Conservation (phyloP, 2,329 filamentous ascomycete genomes). For the Colletotrichum sojae region DNA sequence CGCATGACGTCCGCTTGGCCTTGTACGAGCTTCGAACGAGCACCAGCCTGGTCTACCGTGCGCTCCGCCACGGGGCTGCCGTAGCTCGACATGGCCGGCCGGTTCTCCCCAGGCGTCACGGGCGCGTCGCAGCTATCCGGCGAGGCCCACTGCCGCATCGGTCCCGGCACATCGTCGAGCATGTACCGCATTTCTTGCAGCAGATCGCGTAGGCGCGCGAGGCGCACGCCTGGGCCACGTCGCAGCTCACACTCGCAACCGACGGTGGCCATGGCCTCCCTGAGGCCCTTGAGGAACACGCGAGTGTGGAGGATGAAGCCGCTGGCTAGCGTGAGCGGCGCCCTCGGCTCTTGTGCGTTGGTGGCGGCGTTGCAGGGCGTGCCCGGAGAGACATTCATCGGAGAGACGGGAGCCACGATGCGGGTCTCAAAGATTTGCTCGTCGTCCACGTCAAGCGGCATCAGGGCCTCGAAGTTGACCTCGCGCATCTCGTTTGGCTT, state of each 20-base stretch:
- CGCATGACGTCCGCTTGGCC: conserved; percentile 47
- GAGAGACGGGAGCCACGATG: conserved; percentile 27
- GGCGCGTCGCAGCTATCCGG: conserved; percentile 7
- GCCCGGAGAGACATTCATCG: conserved; percentile 8
- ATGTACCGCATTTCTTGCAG: conserved; percentile 49
- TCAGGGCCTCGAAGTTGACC: conserved; percentile 50
- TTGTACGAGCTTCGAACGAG: conserved; percentile 9
- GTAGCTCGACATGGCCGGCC: conserved; percentile 17
- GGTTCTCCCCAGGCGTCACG: conserved; percentile 10
- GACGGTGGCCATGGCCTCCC: conserved; percentile 39
- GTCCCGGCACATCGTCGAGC: conserved; percentile 47
- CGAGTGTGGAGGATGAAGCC: conserved; percentile 49
- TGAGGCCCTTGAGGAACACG: conserved; percentile 45
- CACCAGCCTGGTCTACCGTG: no score
- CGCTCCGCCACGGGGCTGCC: conserved; percentile 13
- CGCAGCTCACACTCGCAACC: conserved; percentile 34
- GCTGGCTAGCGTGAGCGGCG: conserved; percentile 44
- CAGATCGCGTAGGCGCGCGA: conserved; percentile 45
- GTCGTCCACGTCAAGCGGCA: conserved; percentile 51
- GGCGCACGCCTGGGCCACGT: conserved; percentile 37
- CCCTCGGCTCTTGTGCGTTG: neutral
- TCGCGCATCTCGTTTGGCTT: conserved; percentile 47
- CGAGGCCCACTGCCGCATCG: conserved; percentile 45
- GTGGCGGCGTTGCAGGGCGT: conserved; percentile 23
- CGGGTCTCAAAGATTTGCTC: conserved; percentile 48